Evolutionary conservation across 306 rosid species (phyloP).

Genomic region (Begonia fuchsioides): DNA sequence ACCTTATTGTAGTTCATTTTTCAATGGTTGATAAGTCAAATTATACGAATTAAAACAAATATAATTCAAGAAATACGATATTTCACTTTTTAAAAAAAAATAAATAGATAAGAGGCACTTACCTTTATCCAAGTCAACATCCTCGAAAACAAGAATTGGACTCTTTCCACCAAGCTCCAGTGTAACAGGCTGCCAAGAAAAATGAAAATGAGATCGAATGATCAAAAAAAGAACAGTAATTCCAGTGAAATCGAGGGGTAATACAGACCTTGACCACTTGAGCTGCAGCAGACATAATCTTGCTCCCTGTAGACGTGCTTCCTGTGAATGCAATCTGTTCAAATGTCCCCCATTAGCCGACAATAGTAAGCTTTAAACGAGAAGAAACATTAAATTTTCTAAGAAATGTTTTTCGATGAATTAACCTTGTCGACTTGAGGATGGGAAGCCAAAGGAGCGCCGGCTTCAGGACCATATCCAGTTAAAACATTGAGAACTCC

Average conservation of each 20-base stretch:
- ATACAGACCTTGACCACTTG: conserved; percentile 60
- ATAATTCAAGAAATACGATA: not conserved
- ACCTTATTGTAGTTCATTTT: no score
- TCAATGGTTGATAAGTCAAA: no score
- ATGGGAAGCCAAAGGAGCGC: conserved; percentile 90
- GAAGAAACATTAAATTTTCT: not conserved
- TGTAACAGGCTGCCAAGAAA: conserved; percentile 71
- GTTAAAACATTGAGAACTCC: conserved; percentile 77
- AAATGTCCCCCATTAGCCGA: not conserved
- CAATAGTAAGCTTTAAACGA: not conserved
- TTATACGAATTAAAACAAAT: not conserved
- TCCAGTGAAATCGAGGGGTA: not conserved
- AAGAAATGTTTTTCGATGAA: not conserved
- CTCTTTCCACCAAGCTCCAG: conserved; percentile 96
- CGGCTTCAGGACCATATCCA: conserved; percentile 90
- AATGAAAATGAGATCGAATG: conserved; percentile 4
- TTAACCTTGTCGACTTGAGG: conserved; percentile 86
- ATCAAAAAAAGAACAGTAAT: conserved; percentile 7
- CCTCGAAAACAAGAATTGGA: conserved; percentile 85
- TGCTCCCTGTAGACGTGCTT: conserved; percentile 81
- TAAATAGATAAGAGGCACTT: conserved; percentile 20
- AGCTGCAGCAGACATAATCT: conserved; percentile 85
- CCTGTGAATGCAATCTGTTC: conserved; percentile 94
- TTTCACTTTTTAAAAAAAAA: not conserved
- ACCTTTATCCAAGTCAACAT: conserved; percentile 95